Percentiles rank a stretch among this genome's conserved stretches.
phyloP scores from a whole-genome alignment of 371 early-diverging fungal genomes.

The Mucor mucedo region DNA sequence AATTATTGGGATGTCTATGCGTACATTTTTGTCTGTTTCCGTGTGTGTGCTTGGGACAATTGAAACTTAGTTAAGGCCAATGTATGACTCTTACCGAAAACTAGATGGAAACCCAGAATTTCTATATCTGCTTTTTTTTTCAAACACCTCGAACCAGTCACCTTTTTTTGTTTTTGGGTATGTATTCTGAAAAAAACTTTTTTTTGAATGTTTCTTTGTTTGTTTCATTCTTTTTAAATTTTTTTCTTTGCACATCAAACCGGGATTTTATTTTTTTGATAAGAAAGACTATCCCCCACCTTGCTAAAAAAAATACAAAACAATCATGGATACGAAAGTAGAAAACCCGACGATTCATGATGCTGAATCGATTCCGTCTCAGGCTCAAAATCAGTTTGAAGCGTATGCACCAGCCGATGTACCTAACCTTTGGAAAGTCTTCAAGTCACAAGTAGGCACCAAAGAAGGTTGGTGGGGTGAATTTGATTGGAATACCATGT shows the following conservation, averaged over 20 bases:
- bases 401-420: conserved; percentile 38
- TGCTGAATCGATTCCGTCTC: conserved; percentile 26
- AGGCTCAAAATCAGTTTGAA: conserved; percentile 38
- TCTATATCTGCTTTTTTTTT: not conserved
- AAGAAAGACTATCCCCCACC: too few species aligned
- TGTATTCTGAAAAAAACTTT: not conserved
- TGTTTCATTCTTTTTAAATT: conserved; percentile 3
- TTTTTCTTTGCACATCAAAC: conserved; percentile 8
- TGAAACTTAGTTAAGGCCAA: not conserved
- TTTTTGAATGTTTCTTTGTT: conserved; percentile 7
- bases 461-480: conserved; percentile 67
- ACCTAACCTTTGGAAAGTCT: conserved; percentile 36
- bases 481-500: conserved; percentile 60
- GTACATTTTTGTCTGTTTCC: too few species aligned
- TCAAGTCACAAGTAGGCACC: conserved; percentile 53
- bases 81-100: conserved; percentile 2
- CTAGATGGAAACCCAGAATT: not conserved
- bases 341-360: conserved; percentile 10
- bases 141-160: conserved; percentile 9
- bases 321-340: conserved; percentile 27
- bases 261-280: not conserved
- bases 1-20: too few species aligned
- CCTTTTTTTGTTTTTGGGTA: conserved; percentile 6
- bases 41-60: too few species aligned
- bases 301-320: conserved; percentile 10